Evolutionary conservation across 768 basidiomycete species (phyloP).

Genomic region (Pholiota microspora): DNA sequence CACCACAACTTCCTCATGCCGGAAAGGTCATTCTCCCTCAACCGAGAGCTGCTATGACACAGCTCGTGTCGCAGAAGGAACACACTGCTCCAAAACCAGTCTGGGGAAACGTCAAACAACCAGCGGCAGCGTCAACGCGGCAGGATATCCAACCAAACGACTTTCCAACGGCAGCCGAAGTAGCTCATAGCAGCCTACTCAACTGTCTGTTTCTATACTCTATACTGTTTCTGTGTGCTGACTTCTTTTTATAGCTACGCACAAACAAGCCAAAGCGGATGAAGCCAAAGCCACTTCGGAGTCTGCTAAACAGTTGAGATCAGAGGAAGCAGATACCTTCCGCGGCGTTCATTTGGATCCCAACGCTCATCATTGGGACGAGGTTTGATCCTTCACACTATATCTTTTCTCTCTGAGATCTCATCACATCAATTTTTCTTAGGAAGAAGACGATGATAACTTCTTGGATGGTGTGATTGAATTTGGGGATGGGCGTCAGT

Average conservation of each 20-base stretch:
- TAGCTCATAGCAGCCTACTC: conserved; percentile 66
- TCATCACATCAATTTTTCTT: conserved; percentile 12
- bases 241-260: conserved; percentile 20
- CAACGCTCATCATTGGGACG: conserved; percentile 97
- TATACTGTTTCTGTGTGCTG: background rate
- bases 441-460: conserved; percentile 92
- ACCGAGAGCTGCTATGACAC: conserved; percentile 40
- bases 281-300: conserved; percentile 51
- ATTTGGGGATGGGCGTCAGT: conserved; percentile 93
- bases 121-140: conserved; percentile 33
- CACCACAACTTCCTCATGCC: conserved; percentile 52
- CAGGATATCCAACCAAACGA: conserved; percentile 55
- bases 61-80: conserved; percentile 30
- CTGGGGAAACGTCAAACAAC: conserved; percentile 65
- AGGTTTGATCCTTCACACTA: conserved; percentile 53
- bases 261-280: conserved; percentile 33
- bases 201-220: conserved; percentile 20
- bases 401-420: background rate
- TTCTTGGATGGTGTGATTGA: conserved; percentile 89
- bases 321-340: conserved; percentile 91
- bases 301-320: conserved; percentile 56
- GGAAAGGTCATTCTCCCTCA: conserved; percentile 72
- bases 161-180: conserved; percentile 97
- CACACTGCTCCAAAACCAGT: conserved; percentile 47
- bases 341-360: conserved; percentile 91